These are phyloP conservation scores for Cyclotella atomus DNA, from an alignment of 108 stramenopile species.

Conservation along the genomic window DNA sequence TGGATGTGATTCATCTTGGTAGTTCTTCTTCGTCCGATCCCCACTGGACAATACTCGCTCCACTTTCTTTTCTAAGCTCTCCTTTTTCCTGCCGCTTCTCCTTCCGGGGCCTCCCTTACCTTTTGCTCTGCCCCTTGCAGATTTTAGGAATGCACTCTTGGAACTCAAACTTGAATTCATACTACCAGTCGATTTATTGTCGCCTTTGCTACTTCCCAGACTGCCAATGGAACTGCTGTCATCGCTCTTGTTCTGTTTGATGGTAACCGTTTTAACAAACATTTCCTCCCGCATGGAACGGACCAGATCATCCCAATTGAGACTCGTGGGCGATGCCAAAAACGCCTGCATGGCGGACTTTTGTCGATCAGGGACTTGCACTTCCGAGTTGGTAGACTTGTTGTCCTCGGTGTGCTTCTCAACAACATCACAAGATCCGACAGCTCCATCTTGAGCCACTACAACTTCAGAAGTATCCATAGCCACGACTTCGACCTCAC, in stretches of 20 bases:
- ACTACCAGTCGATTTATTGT: not conserved
- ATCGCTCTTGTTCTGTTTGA: constrained; percentile 1
- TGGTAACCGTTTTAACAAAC: constrained; percentile 22
- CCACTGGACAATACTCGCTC: constrained; percentile 4
- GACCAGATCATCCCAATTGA: constrained; percentile 33
- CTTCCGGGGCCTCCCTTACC: not conserved
- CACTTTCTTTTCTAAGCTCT: constrained; percentile 18
- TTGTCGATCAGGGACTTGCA: constrained; percentile 13
- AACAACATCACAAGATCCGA: constrained; percentile 1
- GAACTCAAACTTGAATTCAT: constrained; percentile 23
- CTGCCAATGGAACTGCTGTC: not conserved
- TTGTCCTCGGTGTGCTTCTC: not conserved
- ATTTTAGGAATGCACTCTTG: constrained; percentile 11
- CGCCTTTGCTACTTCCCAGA: not conserved
- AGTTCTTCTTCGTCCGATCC: not conserved
- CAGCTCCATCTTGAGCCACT: constrained; percentile 4
- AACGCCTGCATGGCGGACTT: constrained; percentile 31
- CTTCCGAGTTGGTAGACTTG: constrained; percentile 1
- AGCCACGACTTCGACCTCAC: constrained; percentile 9
- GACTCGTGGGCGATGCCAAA: constrained; percentile 16
- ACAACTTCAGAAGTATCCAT: not conserved
- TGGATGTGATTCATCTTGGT: constrained; percentile 1
- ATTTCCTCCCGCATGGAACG: constrained; percentile 32
- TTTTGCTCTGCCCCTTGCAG: not conserved
- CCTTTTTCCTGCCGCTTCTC: constrained; percentile 1